Evolutionary conservation across 768 basidiomycete species (phyloP).

Genomic region (Hygrophorus pudorinus): DNA sequence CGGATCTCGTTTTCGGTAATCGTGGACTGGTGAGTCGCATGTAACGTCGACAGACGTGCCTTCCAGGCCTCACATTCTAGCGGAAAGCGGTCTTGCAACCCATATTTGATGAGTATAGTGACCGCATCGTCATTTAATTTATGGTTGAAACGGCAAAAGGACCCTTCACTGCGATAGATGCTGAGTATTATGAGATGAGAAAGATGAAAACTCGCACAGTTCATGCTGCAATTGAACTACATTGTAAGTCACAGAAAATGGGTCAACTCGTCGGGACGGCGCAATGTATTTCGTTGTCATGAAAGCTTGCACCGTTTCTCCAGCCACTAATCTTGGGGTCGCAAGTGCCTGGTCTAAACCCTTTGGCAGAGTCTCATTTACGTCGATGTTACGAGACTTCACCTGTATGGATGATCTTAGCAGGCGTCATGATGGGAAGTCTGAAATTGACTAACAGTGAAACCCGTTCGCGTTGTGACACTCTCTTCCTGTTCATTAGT

Average conservation of each 20-base stretch:
- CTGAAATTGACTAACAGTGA: conserved; percentile 24
- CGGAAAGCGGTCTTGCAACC: no score
- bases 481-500: conserved; percentile 46
- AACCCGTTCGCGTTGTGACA: conserved; percentile 32
- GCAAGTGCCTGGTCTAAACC: conserved; percentile 6
- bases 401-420: conserved; percentile 1
- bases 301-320: conserved; percentile 33
- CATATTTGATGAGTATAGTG: no score
- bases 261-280: not conserved
- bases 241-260: not conserved
- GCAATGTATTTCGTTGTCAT: conserved; percentile 22
- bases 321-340: conserved; percentile 24
- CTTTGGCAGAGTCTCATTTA: conserved; percentile 7
- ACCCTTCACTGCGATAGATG: no score
- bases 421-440: conserved; percentile 5
- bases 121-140: no score
- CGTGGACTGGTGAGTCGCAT: no score
- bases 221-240: conserved; percentile 9
- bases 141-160: no score
- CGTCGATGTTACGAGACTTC: conserved; percentile 7
- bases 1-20: no score
- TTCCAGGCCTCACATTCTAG: no score
- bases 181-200: no score
- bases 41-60: no score
- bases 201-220: conserved; percentile 19